A percentile compares a stretch with the other conserved stretches of the same genome.
phyloP scores from a whole-genome alignment of 1,284 basidiomycete genomes.

The Ustilago nuda region DNA sequence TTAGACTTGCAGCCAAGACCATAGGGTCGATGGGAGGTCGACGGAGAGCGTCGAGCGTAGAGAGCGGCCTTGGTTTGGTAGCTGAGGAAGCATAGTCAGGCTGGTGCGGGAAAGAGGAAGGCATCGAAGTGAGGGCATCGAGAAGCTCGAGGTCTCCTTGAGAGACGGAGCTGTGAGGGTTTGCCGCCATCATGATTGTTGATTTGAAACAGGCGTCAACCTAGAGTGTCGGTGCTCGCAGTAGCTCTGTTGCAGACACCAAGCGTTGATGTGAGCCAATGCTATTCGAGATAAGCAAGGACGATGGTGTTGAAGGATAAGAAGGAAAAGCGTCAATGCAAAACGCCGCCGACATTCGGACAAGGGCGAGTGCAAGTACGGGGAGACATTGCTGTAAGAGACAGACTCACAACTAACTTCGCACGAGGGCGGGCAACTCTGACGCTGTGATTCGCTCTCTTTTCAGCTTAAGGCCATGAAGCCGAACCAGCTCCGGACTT shows the following conservation, averaged over 20 bases:
- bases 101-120: conserved; percentile 49
- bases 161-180: conserved; percentile 35
- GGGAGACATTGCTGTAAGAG: conserved; percentile 1
- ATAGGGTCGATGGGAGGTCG: conserved; percentile 66
- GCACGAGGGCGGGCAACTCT: not conserved
- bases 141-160: conserved; percentile 54
- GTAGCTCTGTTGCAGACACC: conserved; percentile 13
- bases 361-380: conserved; percentile 19
- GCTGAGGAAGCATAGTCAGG: conserved; percentile 21
- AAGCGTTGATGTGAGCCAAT: not conserved
- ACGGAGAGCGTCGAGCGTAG: conserved; percentile 63
- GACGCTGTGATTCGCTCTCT: conserved; percentile 6
- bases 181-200: conserved; percentile 38
- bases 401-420: not conserved
- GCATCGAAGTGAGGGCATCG: conserved; percentile 52
- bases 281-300: not conserved
- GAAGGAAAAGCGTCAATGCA: not conserved
- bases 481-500: conserved; percentile 8
- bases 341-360: conserved; percentile 15
- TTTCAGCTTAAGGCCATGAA: conserved; percentile 10
- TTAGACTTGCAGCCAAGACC: conserved; percentile 62
- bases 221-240: not conserved
- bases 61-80: conserved; percentile 37
- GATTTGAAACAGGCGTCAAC: conserved; percentile 3
- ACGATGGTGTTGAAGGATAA: not conserved